These are phyloP conservation scores for Bacidia rubella DNA, from an alignment of 495 filamentous ascomycete genomes.

Conservation along the genomic window DNA sequence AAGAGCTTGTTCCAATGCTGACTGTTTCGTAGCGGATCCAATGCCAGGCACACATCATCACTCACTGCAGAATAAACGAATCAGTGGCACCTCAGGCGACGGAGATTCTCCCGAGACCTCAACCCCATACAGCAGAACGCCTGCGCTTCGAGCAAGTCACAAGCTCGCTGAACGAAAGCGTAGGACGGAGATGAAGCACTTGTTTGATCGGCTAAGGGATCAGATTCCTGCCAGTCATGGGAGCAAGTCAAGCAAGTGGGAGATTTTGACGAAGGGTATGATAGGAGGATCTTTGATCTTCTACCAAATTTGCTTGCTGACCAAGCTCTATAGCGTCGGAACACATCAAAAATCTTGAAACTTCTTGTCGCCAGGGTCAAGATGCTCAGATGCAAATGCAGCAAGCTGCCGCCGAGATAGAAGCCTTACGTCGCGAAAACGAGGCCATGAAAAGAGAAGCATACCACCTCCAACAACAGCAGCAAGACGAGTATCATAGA, in stretches of 20 bases:
- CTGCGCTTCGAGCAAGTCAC: conserved; percentile 87
- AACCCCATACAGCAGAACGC: conserved; percentile 84
- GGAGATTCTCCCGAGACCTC: conserved; percentile 37
- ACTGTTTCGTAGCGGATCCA: conserved; percentile 11
- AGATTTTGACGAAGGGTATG: conserved; percentile 88
- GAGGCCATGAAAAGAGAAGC: conserved; percentile 40
- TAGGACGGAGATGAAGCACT: conserved; percentile 93
- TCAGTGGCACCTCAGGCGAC: conserved; percentile 52
- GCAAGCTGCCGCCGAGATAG: conserved; percentile 29
- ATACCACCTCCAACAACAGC: conserved; percentile 32
- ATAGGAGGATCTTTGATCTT: conserved; percentile 31
- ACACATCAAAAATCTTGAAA: conserved; percentile 21
- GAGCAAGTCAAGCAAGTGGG: conserved; percentile 97
- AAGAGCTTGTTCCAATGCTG: background rate
- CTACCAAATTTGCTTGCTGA: conserved; percentile 24
- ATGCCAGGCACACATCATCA: conserved; percentile 49
- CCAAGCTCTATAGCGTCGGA: conserved; percentile 29
- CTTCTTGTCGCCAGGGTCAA: conserved; percentile 29
- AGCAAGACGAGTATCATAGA: conserved; percentile 17
- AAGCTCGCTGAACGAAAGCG: conserved; percentile 94
- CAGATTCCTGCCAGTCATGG: conserved; percentile 76
- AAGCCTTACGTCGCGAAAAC: conserved; percentile 34
- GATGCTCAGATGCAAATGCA: conserved; percentile 23
- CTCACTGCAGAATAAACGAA: conserved; percentile 58
- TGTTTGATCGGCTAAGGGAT: conserved; percentile 76